These are phyloP conservation scores for Voacanga thouarsii DNA, from an alignment of 257 asterid species.

Conservation along the genomic window DNA sequence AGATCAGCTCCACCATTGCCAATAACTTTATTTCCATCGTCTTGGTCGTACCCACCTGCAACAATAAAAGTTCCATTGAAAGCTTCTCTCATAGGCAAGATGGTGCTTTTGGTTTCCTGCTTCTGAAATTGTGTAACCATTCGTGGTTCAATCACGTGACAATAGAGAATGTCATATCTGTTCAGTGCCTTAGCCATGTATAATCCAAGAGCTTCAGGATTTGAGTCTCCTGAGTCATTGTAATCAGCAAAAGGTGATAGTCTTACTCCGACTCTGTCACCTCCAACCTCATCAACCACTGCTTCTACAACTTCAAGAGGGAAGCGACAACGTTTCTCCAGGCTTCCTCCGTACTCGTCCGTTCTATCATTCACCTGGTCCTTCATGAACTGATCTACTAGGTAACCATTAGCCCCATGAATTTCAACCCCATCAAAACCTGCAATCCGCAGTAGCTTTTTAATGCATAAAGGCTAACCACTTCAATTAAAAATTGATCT, in stretches of 20 bases:
- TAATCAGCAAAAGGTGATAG: conserved; percentile 58
- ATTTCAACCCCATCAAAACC: conserved; percentile 81
- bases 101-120: conserved; percentile 33
- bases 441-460: conserved; percentile 6
- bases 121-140: conserved; percentile 27
- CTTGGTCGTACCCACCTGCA: conserved; percentile 60
- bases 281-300: conserved; percentile 42
- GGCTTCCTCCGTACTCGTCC: conserved; percentile 62
- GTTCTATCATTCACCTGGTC: conserved; percentile 63
- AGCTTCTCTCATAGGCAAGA: conserved; percentile 54
- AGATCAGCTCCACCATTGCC: conserved; percentile 59
- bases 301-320: conserved; percentile 57
- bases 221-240: conserved; percentile 46
- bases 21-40: conserved; percentile 55
- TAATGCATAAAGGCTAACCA: no score
- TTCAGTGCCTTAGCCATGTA: conserved; percentile 51
- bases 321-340: conserved; percentile 65
- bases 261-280: conserved; percentile 60
- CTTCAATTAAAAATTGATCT: no score
- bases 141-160: conserved; percentile 76
- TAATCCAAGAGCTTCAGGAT: conserved; percentile 56
- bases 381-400: conserved; percentile 68
- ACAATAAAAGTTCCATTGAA: conserved; percentile 62
- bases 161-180: conserved; percentile 43
- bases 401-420: conserved; percentile 72